Conservation (phyloP, 345 rosid genomes). For the Eucalyptus cloeziana region DNA sequence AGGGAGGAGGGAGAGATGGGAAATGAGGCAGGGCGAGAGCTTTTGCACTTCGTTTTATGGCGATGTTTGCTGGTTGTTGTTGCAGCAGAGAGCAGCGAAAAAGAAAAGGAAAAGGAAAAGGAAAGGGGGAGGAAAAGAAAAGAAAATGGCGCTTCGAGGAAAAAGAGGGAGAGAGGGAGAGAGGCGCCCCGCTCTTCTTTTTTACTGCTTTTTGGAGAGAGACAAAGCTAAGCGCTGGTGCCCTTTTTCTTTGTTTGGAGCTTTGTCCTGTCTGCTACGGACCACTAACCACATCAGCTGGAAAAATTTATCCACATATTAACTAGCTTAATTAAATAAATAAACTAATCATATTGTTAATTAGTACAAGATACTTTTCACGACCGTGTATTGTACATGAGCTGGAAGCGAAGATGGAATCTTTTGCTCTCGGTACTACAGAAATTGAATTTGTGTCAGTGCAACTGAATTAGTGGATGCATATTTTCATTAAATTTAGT, state of each 20-base stretch:
- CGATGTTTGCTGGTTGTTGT: background rate
- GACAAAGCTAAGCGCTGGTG: background rate
- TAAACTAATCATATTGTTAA: background rate
- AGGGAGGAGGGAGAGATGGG: background rate
- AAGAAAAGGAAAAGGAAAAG: background rate
- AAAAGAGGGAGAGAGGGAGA: background rate
- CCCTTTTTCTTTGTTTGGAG: background rate
- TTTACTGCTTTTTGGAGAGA: background rate
- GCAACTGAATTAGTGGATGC: background rate
- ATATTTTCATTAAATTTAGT: background rate
- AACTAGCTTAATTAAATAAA: background rate
- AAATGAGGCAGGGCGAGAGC: background rate
- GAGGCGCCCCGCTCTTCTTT: too few species aligned
- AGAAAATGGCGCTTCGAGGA: conserved; percentile 13
- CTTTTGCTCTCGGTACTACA: background rate
- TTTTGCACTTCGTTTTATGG: conserved; percentile 41
- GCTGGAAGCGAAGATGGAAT: background rate
- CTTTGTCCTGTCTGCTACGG: background rate
- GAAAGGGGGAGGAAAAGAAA: background rate
- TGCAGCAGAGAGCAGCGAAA: background rate
- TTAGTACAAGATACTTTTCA: background rate
- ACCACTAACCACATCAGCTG: background rate
- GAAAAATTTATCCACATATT: background rate
- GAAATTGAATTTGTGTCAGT: background rate
- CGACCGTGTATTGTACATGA: background rate